Percentiles rank a stretch among this genome's conserved stretches.
These are phyloP conservation scores for Dactylella cylindrospora DNA, from an alignment of 2,329 filamentous ascomycete species.

Conservation along the genomic window DNA sequence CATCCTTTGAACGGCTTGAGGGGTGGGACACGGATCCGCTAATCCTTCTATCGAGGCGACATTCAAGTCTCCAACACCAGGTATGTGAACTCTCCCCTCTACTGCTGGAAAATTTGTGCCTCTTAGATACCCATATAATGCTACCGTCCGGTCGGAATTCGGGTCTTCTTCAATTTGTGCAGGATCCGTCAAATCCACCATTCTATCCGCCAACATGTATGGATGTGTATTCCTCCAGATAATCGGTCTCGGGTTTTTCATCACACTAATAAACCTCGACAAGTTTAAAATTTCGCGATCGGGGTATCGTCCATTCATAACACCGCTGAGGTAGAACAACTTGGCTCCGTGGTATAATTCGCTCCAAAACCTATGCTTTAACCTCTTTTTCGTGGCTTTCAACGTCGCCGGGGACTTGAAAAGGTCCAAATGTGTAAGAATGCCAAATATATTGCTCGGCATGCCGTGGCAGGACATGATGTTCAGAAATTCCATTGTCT, in stretches of 20 bases:
- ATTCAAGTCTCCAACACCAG: conserved; percentile 85
- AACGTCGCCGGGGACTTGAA: conserved; percentile 92
- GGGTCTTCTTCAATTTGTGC: conserved; percentile 84
- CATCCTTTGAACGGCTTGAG: conserved; percentile 79
- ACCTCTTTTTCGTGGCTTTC: conserved; percentile 89
- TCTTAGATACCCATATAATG: conserved; percentile 87
- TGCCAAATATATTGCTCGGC: conserved; percentile 97
- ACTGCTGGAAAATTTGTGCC: conserved; percentile 90
- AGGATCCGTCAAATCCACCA: conserved; percentile 91
- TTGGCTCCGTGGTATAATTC: conserved; percentile 97
- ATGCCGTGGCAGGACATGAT: conserved; percentile 91
- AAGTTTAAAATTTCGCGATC: conserved; percentile 96
- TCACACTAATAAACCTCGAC: conserved; percentile 91
- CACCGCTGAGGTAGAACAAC: conserved; percentile 92
- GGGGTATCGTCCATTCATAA: conserved; percentile 94
- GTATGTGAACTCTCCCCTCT: conserved; percentile 84
- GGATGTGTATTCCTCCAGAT: conserved; percentile 96
- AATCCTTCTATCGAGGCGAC: conserved; percentile 81
- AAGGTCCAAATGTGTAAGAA: conserved; percentile 91
- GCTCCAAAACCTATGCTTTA: conserved; percentile 95
- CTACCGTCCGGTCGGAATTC: conserved; percentile 87
- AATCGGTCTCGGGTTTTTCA: conserved; percentile 97
- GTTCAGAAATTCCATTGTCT: conserved; percentile 99
- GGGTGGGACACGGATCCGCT: conserved; percentile 93
- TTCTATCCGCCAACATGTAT: conserved; percentile 89